These are phyloP conservation scores for Benincasa hispida DNA, from an alignment of 306 rosid genomes.

Conservation along the genomic window DNA sequence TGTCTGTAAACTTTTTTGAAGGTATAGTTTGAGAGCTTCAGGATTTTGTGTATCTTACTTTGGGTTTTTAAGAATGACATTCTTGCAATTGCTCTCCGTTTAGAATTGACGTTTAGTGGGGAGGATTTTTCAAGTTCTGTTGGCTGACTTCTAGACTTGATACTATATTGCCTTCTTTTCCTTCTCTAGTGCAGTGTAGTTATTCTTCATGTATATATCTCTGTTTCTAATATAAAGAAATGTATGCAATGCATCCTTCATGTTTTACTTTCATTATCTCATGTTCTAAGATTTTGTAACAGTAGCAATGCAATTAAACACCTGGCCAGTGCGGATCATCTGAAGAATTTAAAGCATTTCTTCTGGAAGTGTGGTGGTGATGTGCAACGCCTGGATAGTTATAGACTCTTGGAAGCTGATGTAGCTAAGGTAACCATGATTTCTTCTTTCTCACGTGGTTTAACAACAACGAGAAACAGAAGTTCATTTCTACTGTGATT, in stretches of 20 bases:
- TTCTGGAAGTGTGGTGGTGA: conserved; percentile 70
- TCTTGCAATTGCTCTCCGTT: neutral
- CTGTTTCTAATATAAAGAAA: neutral
- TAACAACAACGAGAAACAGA: neutral
- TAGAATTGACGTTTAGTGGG: neutral
- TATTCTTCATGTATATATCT: neutral
- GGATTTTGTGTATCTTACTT: neutral
- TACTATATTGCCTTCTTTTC: neutral
- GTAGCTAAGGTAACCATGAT: conserved; percentile 38
- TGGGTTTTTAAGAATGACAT: neutral
- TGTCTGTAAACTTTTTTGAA: neutral
- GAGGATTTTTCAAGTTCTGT: neutral
- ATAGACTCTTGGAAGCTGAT: conserved; percentile 44
- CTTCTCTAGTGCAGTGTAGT: neutral
- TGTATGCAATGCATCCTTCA: neutral
- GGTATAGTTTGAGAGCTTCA: neutral
- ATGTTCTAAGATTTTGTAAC: conserved; percentile 1
- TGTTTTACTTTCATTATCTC: conserved; percentile 2
- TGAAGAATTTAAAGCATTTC: conserved; percentile 75
- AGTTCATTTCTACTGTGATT: neutral
- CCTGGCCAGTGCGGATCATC: conserved; percentile 51
- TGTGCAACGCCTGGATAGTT: conserved; percentile 32
- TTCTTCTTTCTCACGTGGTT: neutral
- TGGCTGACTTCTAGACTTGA: neutral
- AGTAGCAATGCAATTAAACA: conserved; percentile 69